These are phyloP conservation scores for Pharnaceum exiguum DNA, from an alignment of 148 eudicot species.

Conservation along the genomic window DNA sequence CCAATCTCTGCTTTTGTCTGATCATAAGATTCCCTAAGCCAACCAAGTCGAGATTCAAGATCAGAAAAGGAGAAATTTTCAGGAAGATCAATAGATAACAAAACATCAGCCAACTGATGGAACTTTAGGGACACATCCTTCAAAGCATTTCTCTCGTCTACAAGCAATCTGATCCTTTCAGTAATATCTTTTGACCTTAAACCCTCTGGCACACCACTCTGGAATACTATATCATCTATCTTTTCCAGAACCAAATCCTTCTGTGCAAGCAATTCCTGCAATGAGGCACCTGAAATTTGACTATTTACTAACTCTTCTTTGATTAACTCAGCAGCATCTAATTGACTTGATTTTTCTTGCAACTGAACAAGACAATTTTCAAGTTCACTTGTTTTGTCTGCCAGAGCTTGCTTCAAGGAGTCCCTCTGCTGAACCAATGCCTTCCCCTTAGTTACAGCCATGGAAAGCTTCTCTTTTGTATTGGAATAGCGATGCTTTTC, in stretches of 20 bases:
- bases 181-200: slow-evolving; percentile 41
- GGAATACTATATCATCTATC: slow-evolving; percentile 49
- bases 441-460: slow-evolving; percentile 98
- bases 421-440: slow-evolving; percentile 95
- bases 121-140: slow-evolving; percentile 41
- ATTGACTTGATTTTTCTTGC: slow-evolving; percentile 65
- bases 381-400: slow-evolving; percentile 65
- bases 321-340: slow-evolving; percentile 59
- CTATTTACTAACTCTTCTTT: slow-evolving; percentile 51
- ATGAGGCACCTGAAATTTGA: slow-evolving; percentile 50
- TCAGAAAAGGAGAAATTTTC: slow-evolving; percentile 50
- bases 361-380: slow-evolving; percentile 51
- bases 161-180: slow-evolving; percentile 61
- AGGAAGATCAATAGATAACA: slow-evolving; percentile 56
- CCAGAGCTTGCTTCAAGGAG: slow-evolving; percentile 64
- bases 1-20: slow-evolving; percentile 44
- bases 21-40: slow-evolving; percentile 63
- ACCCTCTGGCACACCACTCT: slow-evolving; percentile 38
- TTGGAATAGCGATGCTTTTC: slow-evolving; percentile 67
- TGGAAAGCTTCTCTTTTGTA: slow-evolving; percentile 89
- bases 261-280: slow-evolving; percentile 58
- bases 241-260: slow-evolving; percentile 53
- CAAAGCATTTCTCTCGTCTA: slow-evolving; percentile 54
- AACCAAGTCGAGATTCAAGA: slow-evolving; percentile 53
- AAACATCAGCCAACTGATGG: slow-evolving; percentile 40